Evolutionary conservation across 2,329 filamentous ascomycete species (phyloP), one percentile per base, ranked within the genome.

Genomic region (Simplicillium sp.): DNA sequence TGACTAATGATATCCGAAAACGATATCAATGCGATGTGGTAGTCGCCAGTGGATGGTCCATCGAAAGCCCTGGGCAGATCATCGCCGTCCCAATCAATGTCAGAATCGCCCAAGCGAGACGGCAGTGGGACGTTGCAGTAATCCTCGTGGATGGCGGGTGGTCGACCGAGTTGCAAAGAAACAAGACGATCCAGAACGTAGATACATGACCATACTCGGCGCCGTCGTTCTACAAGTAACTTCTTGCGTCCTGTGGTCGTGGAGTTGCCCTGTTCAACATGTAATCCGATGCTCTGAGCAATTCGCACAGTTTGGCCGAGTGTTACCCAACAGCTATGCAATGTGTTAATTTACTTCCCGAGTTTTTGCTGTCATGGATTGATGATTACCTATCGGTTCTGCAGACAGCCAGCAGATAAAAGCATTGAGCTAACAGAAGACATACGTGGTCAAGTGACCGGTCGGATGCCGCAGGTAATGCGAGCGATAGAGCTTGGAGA

Each of bases 181-280:
- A 65, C 48, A 4, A 66, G 49, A 11, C 62, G 56, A 44, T 66
- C 61, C 14, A 65, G 54, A 8, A 62, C 59, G 36, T 61, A 63
- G 39, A 64, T 50, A 0, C 54, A 58, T 36, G 60, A 62, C 59
- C 59, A 64, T 3, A 59, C 49, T 11, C 58, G 49, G 3, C 57
- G 52, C 11, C 51, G 44, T n/a, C 44, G 47, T 39, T 58, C 54
- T 8, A 38, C 11, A 3, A 31, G 36, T 11, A 39, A 4, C 12
- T 20, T 36, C 17, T 28, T 37, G 15, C 40, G 39, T 13, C 48
- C 34, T 13, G 31, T 36, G 9, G 38, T 18, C 9, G 48, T 40
- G 29, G 44, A 35, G 2, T 29, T 20, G 11, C 15, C 25, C 15
- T 45, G 48, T 40, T 70, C 65, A 29, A 64, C 62, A 1, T 66